Percentiles rank a stretch among this genome's conserved stretches.
Evolutionary conservation across 495 filamentous ascomycete genomes (phyloP).

Genomic region (Penicillium parvum): DNA sequence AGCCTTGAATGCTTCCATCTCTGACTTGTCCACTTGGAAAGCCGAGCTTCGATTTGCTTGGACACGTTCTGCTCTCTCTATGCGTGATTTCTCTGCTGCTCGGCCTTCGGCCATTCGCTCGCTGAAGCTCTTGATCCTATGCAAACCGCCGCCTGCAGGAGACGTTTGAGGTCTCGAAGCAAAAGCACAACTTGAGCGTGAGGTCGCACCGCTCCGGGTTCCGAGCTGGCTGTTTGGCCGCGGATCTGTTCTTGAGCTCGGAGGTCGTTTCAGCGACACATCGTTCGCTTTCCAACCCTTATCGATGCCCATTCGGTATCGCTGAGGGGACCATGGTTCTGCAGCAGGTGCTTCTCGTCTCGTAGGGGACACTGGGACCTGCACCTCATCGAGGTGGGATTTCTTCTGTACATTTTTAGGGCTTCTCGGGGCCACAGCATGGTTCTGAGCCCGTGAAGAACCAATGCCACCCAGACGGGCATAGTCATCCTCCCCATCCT

Average conservation of each 20-base stretch:
- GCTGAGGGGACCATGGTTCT: constrained; percentile 68
- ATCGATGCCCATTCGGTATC: constrained; percentile 83
- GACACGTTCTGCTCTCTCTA: constrained; percentile 52
- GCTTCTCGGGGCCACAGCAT: constrained; percentile 19
- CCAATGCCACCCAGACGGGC: constrained; percentile 20
- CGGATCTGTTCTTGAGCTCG: constrained; percentile 28
- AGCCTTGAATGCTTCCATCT: constrained; percentile 62
- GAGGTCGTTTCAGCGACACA: constrained; percentile 76
- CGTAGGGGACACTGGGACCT: constrained; percentile 80
- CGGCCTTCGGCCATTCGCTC: constrained; percentile 73
- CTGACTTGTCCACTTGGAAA: constrained; percentile 63
- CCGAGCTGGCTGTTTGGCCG: constrained; percentile 34
- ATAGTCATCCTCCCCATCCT: constrained; percentile 21
- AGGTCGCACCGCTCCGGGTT: constrained; percentile 22
- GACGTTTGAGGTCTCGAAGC: constrained; percentile 25
- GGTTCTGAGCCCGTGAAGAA: constrained; percentile 18
- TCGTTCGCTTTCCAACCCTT: constrained; percentile 78
- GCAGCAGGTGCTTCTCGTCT: constrained; percentile 43
- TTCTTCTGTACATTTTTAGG: constrained; percentile 16
- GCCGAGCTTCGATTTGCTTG: constrained; percentile 61
- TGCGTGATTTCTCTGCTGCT: constrained; percentile 41
- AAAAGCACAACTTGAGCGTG: constrained; percentile 22
- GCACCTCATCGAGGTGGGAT: constrained; percentile 41
- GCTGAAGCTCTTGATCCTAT: constrained; percentile 70
- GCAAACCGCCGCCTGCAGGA: constrained; percentile 20